Conservation (phyloP, 2,329 filamentous ascomycete genomes). For the Alternaria arborescens region DNA sequence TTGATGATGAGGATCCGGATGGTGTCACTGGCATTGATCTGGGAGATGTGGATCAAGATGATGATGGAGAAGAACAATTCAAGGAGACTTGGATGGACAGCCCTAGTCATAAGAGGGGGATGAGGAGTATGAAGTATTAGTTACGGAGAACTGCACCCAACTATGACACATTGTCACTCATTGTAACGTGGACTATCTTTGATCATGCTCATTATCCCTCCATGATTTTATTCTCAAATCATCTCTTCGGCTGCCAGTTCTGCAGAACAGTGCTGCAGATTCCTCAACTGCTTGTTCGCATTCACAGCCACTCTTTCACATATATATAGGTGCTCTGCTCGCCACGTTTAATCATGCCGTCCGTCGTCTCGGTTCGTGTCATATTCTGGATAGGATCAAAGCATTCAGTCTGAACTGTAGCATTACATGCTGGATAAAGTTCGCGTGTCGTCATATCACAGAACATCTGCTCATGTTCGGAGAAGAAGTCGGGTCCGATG, state of each 20-base stretch:
- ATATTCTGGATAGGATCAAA: neutral
- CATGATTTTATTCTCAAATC: no score
- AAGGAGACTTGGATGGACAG: constrained; percentile 41
- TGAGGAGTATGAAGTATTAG: constrained; percentile 1
- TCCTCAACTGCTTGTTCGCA: neutral
- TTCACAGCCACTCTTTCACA: neutral
- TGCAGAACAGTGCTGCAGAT: no score
- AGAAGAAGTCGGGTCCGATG: neutral
- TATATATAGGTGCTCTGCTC: neutral
- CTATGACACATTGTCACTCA: neutral
- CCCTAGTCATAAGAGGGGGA: constrained; percentile 31
- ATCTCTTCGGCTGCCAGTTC: no score
- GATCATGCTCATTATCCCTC: neutral
- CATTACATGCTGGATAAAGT: neutral
- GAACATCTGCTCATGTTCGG: neutral
- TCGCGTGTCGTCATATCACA: neutral
- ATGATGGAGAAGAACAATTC: constrained; percentile 38
- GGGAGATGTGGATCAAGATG: constrained; percentile 30
- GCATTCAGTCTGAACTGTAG: neutral
- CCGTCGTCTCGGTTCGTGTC: neutral
- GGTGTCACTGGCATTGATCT: constrained; percentile 18
- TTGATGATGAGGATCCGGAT: constrained; percentile 39
- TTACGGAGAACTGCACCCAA: neutral
- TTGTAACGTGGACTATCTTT: neutral
- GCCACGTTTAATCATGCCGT: neutral